A percentile compares a stretch with the other conserved stretches of the same genome.
phyloP scores from a whole-genome alignment of 257 asterid species.

The Scutellaria baicalensis region DNA sequence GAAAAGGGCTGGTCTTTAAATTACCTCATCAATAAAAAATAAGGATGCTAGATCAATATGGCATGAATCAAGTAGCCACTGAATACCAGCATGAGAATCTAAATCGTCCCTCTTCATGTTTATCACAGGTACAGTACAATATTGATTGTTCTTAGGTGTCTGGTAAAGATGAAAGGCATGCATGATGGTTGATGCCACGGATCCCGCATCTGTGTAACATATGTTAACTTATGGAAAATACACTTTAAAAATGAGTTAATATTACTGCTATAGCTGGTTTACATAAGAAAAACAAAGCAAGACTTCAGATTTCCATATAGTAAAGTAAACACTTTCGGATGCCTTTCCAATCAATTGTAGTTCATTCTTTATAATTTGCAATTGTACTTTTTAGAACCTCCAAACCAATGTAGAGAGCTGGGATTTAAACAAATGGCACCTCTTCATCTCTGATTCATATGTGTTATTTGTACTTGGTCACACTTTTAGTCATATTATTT shows the following conservation, averaged over 20 bases:
- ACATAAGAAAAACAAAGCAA: background rate
- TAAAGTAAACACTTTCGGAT: background rate
- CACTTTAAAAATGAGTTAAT: background rate
- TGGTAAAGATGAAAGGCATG: conserved; percentile 62
- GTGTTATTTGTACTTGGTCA: too few species aligned
- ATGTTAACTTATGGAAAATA: conserved; percentile 12
- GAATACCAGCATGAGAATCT: conserved; percentile 47
- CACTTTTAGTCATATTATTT: too few species aligned
- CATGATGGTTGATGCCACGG: conserved; percentile 68
- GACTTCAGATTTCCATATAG: background rate
- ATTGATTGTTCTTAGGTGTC: conserved; percentile 34
- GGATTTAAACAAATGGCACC: background rate
- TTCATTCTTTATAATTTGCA: background rate
- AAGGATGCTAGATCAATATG: conserved; percentile 58
- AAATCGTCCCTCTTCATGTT: conserved; percentile 64
- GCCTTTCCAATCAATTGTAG: background rate
- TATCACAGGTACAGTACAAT: conserved; percentile 67
- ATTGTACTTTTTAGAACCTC: too few species aligned
- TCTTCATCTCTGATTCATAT: background rate
- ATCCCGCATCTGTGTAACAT: conserved; percentile 63
- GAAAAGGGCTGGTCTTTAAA: background rate
- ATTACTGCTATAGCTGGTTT: background rate
- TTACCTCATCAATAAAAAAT: conserved; percentile 71
- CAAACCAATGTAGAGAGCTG: background rate
- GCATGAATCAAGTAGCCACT: conserved; percentile 73